Conservation (phyloP, 1,139 yeast genomes). For the Lodderomyces theae region DNA sequence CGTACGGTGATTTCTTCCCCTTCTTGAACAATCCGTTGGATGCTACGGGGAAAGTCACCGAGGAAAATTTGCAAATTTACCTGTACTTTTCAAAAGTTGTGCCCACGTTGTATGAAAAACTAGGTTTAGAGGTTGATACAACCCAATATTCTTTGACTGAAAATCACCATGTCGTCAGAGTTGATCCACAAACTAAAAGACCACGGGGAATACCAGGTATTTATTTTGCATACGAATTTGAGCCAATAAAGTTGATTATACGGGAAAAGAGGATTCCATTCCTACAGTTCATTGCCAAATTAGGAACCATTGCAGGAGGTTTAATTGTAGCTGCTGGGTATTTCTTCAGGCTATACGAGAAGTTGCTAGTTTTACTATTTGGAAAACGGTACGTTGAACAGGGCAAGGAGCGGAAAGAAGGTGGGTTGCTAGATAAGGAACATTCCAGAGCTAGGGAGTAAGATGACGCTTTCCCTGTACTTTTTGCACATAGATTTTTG, state of each 20-base stretch:
- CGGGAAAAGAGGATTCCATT: slow-evolving; percentile 75
- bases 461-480: too few relatives aligned
- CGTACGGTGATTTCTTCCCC: slow-evolving; percentile 90
- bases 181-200: slow-evolving; percentile 20
- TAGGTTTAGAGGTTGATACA: slow-evolving; percentile 74
- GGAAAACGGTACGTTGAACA: slow-evolving; percentile 53
- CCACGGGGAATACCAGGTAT: slow-evolving; percentile 67
- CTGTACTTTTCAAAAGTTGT: slow-evolving; percentile 76
- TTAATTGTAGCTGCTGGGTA: slow-evolving; percentile 53
- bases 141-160: slow-evolving; percentile 84
- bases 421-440: slow-evolving; percentile 25
- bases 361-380: slow-evolving; percentile 37
- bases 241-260: slow-evolving; percentile 72
- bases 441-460: background rate
- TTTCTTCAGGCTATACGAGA: slow-evolving; percentile 49
- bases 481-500: too few relatives aligned
- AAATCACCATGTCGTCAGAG: slow-evolving; percentile 28
- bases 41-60: slow-evolving; percentile 57
- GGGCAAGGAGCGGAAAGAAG: slow-evolving; percentile 52
- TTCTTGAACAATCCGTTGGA: slow-evolving; percentile 84
- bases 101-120: slow-evolving; percentile 72
- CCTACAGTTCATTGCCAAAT: slow-evolving; percentile 68
- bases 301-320: slow-evolving; percentile 81
- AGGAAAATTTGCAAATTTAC: slow-evolving; percentile 43
- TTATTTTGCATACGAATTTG: slow-evolving; percentile 80